Conservation (phyloP, 2,329 filamentous ascomycete species). For the Cladosporium sphaerospermum region DNA sequence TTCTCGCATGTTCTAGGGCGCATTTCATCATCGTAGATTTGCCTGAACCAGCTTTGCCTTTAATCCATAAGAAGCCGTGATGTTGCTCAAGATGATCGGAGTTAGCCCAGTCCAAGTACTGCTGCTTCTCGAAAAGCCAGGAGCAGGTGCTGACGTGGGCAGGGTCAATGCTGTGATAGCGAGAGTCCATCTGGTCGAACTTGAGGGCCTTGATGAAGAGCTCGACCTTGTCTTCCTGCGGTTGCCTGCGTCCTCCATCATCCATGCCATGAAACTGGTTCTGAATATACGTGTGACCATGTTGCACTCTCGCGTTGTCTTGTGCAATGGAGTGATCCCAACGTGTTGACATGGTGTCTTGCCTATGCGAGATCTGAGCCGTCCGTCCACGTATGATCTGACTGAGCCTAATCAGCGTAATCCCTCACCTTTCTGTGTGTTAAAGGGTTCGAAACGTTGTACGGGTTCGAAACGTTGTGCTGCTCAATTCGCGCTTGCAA, state of each 20-base stretch:
- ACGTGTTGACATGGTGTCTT: not conserved
- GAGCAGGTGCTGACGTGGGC: constrained; percentile 36
- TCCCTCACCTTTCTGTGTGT: no score
- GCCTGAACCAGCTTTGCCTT: constrained; percentile 36
- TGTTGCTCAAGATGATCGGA: not conserved
- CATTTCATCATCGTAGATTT: constrained; percentile 36
- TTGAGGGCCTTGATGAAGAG: not conserved
- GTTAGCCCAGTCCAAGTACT: constrained; percentile 37
- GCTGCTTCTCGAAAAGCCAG: constrained; percentile 35
- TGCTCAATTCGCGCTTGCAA: no score
- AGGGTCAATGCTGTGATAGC: constrained; percentile 28
- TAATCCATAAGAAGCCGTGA: constrained; percentile 35
- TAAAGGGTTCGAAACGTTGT: no score
- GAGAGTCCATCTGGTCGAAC: constrained; percentile 29
- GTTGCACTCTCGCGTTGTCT: not conserved
- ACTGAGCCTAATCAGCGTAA: no score
- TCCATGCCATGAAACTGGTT: not conserved
- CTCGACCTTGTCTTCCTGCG: not conserved
- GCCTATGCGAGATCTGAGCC: no score
- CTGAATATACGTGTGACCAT: not conserved
- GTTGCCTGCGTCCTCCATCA: not conserved
- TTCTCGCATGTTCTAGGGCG: not conserved
- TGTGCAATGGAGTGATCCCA: not conserved
- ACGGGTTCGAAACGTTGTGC: no score
- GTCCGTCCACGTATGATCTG: no score